Evolutionary conservation across 164 flowering plant species (phyloP).

Genomic region (Tetrastigma voinierianum): DNA sequence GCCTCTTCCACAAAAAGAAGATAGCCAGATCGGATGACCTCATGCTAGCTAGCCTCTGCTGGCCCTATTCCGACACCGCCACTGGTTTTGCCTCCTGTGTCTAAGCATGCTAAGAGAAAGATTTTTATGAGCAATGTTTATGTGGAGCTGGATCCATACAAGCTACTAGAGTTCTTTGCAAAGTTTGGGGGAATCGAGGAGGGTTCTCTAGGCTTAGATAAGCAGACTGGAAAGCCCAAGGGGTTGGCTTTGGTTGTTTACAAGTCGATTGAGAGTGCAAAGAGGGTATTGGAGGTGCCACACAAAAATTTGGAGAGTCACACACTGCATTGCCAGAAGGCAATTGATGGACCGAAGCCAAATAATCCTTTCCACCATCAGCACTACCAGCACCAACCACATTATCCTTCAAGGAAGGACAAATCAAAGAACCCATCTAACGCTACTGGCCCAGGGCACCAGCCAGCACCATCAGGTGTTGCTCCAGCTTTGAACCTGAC

Average conservation of each 20-base stretch:
- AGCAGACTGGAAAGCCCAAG: conserved; percentile 34
- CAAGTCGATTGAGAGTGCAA: conserved; percentile 33
- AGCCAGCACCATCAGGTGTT: too few species aligned
- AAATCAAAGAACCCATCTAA: too few species aligned
- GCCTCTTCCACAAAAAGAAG: conserved; percentile 44
- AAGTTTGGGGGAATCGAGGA: conserved; percentile 48
- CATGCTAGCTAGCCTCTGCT: conserved; percentile 36
- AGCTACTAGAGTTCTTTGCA: conserved; percentile 30
- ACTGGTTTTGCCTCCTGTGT: conserved; percentile 1
- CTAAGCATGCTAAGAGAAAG: conserved; percentile 27
- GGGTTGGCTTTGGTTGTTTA: conserved; percentile 49
- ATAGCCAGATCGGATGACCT: conserved; percentile 29
- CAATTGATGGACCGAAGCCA: conserved; percentile 31
- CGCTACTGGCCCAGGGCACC: too few species aligned
- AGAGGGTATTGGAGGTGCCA: conserved; percentile 48
- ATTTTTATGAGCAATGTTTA: conserved; percentile 45
- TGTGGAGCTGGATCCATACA: conserved; percentile 27
- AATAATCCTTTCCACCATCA: conserved; percentile 18
- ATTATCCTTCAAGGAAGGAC: too few species aligned
- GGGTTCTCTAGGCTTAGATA: conserved; percentile 48
- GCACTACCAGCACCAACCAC: conserved; percentile 19
- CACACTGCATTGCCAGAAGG: conserved; percentile 39
- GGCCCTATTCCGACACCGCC: conserved; percentile 14
- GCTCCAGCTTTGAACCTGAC: too few species aligned
- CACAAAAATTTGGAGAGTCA: conserved; percentile 42